Evolutionary conservation across 805 yeast species (phyloP).

Genomic region (Maudiozyma serrabonitensis): DNA sequence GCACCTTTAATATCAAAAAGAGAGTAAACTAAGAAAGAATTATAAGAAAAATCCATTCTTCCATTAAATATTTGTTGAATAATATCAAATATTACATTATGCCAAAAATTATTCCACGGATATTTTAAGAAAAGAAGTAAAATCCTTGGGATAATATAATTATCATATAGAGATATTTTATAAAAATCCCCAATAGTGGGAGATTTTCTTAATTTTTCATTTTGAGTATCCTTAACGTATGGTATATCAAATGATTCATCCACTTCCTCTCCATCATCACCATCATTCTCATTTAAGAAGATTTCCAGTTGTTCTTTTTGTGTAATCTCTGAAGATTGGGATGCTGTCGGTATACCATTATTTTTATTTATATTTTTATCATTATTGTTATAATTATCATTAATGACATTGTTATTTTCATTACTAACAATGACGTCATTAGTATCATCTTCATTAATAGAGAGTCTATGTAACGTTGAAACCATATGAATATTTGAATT

Average conservation of each 20-base stretch:
- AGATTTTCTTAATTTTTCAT: slow-evolving; percentile 35
- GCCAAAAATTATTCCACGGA: slow-evolving; percentile 95
- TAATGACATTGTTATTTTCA: neutral
- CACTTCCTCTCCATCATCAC: slow-evolving; percentile 27
- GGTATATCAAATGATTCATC: slow-evolving; percentile 29
- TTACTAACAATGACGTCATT: neutral
- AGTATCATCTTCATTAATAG: neutral
- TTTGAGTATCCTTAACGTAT: slow-evolving; percentile 32
- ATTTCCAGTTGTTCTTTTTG: slow-evolving; percentile 52
- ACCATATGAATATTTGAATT: neutral
- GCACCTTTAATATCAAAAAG: slow-evolving; percentile 16
- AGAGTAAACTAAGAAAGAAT: slow-evolving; percentile 50
- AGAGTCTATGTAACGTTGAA: neutral
- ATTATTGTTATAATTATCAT: slow-evolving; percentile 1
- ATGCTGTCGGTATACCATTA: neutral
- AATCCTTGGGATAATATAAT: slow-evolving; percentile 53
- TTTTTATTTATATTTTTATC: slow-evolving; percentile 1
- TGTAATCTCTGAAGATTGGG: slow-evolving; percentile 8
- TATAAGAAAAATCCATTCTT: slow-evolving; percentile 70
- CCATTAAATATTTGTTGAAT: slow-evolving; percentile 91
- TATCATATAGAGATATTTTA: slow-evolving; percentile 72
- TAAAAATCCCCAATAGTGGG: slow-evolving; percentile 81
- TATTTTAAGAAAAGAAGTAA: slow-evolving; percentile 65
- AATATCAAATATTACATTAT: slow-evolving; percentile 91
- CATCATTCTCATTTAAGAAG: slow-evolving; percentile 13